Evolutionary conservation across 306 rosid genomes (phyloP), one percentile per base, ranked within the genome.

Genomic region (Fragaria nilgerrensis): DNA sequence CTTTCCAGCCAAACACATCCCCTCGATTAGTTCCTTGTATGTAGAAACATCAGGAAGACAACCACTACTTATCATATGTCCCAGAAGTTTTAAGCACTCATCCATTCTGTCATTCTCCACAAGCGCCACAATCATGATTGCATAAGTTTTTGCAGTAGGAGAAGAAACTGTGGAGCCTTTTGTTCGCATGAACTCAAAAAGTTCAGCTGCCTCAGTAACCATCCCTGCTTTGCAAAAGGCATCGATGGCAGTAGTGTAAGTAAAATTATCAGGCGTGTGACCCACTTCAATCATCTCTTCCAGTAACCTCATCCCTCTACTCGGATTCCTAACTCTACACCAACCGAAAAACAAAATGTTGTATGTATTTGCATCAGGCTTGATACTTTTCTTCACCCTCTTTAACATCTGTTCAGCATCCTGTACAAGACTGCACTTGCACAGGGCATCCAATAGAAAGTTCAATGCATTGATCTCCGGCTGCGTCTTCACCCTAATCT

Each of bases 21-120:
- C 98, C 82, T 94, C 96, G 45, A 92, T 83, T 72, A 94, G 81
- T 32, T 86, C 93, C 79, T 89, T 89, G 82, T 92, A 94, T n/a
- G 98, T 92, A 29, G 96, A 80, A 78, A 94, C 98, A 77, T 92
- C 97, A 32, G 97, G 98, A 73, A 92, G 92, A 75, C 95, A 90
- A 59, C 98, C 97, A 47, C 92, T 90, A 77, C 83, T 83, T 72
- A 92, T 78, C 98, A 92, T 94, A 84, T 83, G 82, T 69, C 75
- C 92, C 75, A 88, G 73, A 70, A 86, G 85, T 81, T 82, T 83
- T 59, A 89, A 85, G 80, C 96, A 86, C 47, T 94, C 98, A 62
- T 86, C 95, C 87, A 88, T 82, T 82, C 89, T 90, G 81, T 88
- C 93, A 74, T 88, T 82, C 80, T 83, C 79, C 59, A 78, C 88